These are phyloP conservation scores for Trichomonas vaginalis DNA, from an alignment of 208 protist genomes.

Conservation along the genomic window DNA sequence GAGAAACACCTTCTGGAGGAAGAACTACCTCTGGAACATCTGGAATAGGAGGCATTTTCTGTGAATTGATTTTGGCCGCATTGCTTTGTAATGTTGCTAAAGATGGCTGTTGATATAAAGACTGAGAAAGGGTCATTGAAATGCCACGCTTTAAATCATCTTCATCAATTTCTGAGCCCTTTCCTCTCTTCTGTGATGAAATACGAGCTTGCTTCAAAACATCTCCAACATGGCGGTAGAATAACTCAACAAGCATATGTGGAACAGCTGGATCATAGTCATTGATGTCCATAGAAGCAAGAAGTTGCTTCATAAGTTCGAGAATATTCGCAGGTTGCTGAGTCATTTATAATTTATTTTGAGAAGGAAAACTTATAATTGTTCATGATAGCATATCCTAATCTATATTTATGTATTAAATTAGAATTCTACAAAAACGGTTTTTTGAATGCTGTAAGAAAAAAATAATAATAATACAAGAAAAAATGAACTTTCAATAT, in stretches of 20 bases:
- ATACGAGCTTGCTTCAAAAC: neutral
- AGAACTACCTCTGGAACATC: slow-evolving; percentile 15
- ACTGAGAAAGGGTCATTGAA: neutral
- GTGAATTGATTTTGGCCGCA: neutral
- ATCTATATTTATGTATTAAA: too few species aligned
- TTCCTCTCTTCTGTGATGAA: neutral
- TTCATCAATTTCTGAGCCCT: neutral
- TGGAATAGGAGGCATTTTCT: neutral
- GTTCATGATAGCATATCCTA: too few species aligned
- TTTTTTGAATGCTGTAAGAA: too few species aligned
- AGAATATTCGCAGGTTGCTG: neutral
- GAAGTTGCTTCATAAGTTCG: neutral
- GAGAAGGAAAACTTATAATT: too few species aligned
- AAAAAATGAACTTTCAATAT: neutral
- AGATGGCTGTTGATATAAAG: neutral
- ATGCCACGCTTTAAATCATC: neutral
- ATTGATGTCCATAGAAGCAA: neutral
- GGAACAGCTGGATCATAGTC: slow-evolving; percentile 8
- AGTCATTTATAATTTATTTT: neutral
- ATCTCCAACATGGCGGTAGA: neutral
- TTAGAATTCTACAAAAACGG: too few species aligned
- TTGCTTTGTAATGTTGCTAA: neutral
- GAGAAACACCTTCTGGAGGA: neutral
- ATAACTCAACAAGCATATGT: slow-evolving; percentile 15
- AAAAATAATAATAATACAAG: too few species aligned